phyloP scores from a whole-genome alignment of 2,329 filamentous ascomycete species.

The Penicillium thymicola region DNA sequence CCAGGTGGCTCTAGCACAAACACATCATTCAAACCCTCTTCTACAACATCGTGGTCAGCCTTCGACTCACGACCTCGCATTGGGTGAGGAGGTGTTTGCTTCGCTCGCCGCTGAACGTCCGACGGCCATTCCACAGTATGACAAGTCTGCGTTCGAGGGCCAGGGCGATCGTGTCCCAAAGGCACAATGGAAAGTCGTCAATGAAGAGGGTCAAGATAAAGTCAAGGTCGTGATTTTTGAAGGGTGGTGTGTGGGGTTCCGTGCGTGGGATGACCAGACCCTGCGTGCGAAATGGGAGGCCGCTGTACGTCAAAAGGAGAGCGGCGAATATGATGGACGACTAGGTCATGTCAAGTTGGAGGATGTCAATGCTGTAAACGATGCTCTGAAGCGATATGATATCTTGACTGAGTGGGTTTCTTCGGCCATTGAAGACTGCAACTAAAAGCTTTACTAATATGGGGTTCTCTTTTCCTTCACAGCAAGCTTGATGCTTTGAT shows the following conservation, averaged over 20 bases:
- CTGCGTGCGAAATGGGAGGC: constrained; percentile 54
- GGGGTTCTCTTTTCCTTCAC: constrained; percentile 3
- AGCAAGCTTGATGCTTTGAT: constrained; percentile 61
- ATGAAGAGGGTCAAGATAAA: constrained; percentile 32
- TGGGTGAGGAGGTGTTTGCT: constrained; percentile 62
- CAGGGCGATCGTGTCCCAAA: constrained; percentile 70
- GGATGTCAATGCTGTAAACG: constrained; percentile 59
- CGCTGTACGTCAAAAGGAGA: constrained; percentile 46
- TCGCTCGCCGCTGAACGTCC: constrained; percentile 52
- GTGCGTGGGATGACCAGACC: constrained; percentile 56
- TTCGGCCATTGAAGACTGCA: neutral
- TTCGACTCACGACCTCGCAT: constrained; percentile 72
- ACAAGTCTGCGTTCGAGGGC: constrained; percentile 75
- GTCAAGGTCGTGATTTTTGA: constrained; percentile 73
- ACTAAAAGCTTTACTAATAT: constrained; percentile 12
- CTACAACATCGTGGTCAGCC: constrained; percentile 81
- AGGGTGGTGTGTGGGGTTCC: constrained; percentile 89
- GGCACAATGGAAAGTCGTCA: constrained; percentile 58
- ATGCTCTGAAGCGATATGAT: constrained; percentile 57
- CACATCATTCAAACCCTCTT: constrained; percentile 68
- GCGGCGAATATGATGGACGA: constrained; percentile 50
- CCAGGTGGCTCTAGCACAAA: constrained; percentile 62
- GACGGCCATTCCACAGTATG: constrained; percentile 69
- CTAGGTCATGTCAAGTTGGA: constrained; percentile 55
- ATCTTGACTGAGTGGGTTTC: constrained; percentile 51